Conservation (phyloP, 345 rosid species). For the Eucalyptus marginata region DNA sequence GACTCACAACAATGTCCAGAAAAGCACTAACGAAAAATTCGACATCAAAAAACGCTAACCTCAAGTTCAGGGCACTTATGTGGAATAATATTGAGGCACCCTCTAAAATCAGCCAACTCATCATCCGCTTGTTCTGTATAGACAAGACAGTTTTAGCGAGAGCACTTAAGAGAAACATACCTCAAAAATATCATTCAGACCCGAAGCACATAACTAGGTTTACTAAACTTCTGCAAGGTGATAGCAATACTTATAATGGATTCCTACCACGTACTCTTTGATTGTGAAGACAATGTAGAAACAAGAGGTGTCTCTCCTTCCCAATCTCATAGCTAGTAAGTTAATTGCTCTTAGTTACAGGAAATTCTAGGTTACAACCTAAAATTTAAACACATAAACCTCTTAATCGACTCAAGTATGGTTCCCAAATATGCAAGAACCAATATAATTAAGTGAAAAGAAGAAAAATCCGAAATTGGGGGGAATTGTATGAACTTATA, state of each 20-base stretch:
- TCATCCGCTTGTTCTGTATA: conserved; percentile 54
- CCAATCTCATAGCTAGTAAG: background rate
- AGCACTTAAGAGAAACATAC: background rate
- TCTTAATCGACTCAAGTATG: background rate
- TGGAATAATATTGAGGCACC: conserved; percentile 38
- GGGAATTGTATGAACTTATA: background rate
- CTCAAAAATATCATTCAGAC: background rate
- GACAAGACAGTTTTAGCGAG: background rate
- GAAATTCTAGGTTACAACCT: background rate
- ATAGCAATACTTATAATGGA: background rate
- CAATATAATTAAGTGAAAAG: background rate
- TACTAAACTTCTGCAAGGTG: background rate
- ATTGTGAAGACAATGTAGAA: background rate
- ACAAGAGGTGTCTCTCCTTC: background rate
- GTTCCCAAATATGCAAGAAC: background rate
- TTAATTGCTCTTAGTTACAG: background rate
- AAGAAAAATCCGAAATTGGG: background rate
- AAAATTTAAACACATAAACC: background rate
- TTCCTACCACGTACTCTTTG: background rate
- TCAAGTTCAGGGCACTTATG: conserved; percentile 3
- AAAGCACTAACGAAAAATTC: background rate
- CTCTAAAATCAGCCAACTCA: conserved; percentile 51
- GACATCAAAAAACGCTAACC: conserved; percentile 14
- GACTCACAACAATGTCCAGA: background rate
- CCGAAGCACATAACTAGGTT: background rate